These are phyloP conservation scores for Leishmania turanica DNA, from an alignment of 208 protist genomes.

Conservation along the genomic window DNA sequence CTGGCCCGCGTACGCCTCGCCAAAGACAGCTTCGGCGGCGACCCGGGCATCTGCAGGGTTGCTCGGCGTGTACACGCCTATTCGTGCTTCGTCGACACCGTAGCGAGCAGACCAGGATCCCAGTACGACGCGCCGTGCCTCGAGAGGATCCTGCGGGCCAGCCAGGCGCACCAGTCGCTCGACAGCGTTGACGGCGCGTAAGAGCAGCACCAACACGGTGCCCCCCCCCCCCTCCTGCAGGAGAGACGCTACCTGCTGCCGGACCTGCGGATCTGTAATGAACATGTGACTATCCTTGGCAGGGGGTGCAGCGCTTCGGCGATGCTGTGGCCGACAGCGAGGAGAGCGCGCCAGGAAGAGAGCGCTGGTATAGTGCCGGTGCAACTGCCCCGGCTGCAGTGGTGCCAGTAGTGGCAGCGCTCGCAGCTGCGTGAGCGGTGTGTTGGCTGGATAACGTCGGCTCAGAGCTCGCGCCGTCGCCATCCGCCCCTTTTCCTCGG, in stretches of 20 bases:
- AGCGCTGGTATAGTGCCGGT: not conserved
- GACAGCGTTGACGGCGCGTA: constrained; percentile 62
- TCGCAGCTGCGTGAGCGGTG: not conserved
- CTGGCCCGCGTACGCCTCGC: constrained; percentile 28
- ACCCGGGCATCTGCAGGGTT: constrained; percentile 52
- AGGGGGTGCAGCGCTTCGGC: not conserved
- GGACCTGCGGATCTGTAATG: constrained; percentile 9
- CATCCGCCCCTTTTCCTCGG: not conserved
- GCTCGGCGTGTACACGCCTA: constrained; percentile 65
- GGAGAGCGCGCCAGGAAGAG: not conserved
- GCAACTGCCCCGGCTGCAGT: not conserved
- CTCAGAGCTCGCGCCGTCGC: not conserved
- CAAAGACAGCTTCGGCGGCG: constrained; percentile 61
- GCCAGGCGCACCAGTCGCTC: constrained; percentile 60
- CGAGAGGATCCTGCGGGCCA: constrained; percentile 66
- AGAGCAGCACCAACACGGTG: constrained; percentile 60
- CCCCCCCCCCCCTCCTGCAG: constrained; percentile 34
- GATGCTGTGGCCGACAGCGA: not conserved
- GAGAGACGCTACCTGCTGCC: constrained; percentile 50
- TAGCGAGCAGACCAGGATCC: constrained; percentile 56
- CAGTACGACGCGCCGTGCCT: constrained; percentile 52
- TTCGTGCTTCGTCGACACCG: constrained; percentile 56
- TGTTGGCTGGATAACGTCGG: not conserved
- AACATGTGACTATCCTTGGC: constrained; percentile 4
- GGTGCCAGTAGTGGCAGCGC: not conserved